Evolutionary conservation across 495 filamentous ascomycete genomes (phyloP).

Genomic region (Penicillium egyptiacum): DNA sequence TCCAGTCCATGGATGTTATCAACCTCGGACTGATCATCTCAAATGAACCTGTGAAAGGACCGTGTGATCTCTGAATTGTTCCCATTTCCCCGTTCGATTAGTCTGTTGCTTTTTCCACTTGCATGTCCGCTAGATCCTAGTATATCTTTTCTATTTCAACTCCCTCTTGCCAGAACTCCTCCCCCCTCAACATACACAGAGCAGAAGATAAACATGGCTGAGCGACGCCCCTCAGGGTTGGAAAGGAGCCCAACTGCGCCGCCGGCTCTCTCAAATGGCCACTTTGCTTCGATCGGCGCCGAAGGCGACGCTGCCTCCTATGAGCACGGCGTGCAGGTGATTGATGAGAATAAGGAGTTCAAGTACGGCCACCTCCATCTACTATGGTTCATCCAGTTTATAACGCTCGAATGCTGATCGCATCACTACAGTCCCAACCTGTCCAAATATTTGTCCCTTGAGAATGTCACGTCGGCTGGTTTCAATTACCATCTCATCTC

Average conservation of each 20-base stretch:
- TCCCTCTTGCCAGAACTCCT: constrained; percentile 26
- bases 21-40: constrained; percentile 22
- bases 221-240: constrained; percentile 32
- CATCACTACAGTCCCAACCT: constrained; percentile 63
- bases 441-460: constrained; percentile 73
- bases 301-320: constrained; percentile 64
- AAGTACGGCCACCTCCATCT: constrained; percentile 59
- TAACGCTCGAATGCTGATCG: constrained; percentile 22
- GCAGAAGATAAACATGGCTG: constrained; percentile 24
- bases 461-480: constrained; percentile 77
- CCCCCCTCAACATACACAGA: constrained; percentile 27
- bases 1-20: constrained; percentile 10
- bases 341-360: constrained; percentile 94
- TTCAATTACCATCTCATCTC: constrained; percentile 99
- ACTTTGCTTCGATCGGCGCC: constrained; percentile 78
- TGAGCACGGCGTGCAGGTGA: constrained; percentile 93
- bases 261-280: constrained; percentile 73
- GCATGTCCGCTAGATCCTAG: constrained; percentile 12
- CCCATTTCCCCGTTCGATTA: constrained; percentile 1
- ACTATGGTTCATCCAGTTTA: background rate
- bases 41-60: constrained; percentile 9
- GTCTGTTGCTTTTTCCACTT: constrained; percentile 4
- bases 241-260: constrained; percentile 51
- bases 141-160: constrained; percentile 18
- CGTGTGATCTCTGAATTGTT: constrained; percentile 9